Conservation (phyloP, 345 rosid genomes). For the Populus nigra region DNA sequence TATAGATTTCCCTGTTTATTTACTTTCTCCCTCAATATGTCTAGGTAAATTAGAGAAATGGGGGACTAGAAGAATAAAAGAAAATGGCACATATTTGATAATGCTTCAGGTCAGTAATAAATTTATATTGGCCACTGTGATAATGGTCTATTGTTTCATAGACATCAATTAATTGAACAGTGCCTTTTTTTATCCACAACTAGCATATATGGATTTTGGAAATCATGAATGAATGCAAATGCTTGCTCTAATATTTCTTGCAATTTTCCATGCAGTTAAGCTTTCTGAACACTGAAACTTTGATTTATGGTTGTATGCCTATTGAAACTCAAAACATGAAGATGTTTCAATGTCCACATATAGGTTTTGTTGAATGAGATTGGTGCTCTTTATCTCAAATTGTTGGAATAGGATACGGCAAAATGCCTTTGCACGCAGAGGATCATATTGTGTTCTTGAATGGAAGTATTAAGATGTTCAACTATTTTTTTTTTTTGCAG, state of each 20-base stretch:
- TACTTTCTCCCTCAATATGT: too few species aligned
- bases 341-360: too few species aligned
- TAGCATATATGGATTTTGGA: background rate
- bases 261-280: background rate
- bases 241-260: background rate
- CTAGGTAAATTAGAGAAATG: too few species aligned
- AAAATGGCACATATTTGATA: too few species aligned
- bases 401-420: background rate
- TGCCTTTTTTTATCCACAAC: too few species aligned
- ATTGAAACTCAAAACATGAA: background rate
- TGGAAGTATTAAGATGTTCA: background rate
- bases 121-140: too few species aligned
- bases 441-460: background rate
- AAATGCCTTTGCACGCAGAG: background rate
- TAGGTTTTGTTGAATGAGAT: background rate
- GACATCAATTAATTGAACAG: too few species aligned
- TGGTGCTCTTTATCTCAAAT: background rate
- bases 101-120: too few species aligned
- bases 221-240: background rate
- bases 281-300: background rate
- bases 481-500: constrained; percentile 33
- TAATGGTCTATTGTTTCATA: too few species aligned
- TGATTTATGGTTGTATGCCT: background rate
- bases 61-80: too few species aligned
- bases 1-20: too few species aligned